Conservation (phyloP, 768 basidiomycete genomes). For the Leccinum uliginosum region DNA sequence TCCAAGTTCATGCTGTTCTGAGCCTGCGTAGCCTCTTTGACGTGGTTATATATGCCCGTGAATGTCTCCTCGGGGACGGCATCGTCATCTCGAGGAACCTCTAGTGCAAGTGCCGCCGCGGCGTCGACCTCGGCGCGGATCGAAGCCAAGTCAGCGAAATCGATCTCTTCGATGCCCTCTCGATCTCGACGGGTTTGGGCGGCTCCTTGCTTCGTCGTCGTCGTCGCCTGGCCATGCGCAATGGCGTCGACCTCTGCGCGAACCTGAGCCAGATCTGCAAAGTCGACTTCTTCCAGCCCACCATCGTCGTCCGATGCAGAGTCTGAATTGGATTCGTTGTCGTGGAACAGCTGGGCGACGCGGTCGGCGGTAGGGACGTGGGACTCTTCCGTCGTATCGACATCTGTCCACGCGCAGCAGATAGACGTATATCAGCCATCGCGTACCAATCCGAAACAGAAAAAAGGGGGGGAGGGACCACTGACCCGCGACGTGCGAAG, state of each 20-base stretch:
- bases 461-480: not conserved
- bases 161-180: constrained; percentile 42
- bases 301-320: constrained; percentile 32
- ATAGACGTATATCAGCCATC: constrained; percentile 2
- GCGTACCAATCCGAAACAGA: not conserved
- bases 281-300: constrained; percentile 59
- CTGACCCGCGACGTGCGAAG: constrained; percentile 48
- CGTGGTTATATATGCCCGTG: constrained; percentile 33
- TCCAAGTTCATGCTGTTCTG: not conserved
- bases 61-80: constrained; percentile 32
- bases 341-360: constrained; percentile 59
- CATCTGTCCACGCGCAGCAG: not conserved
- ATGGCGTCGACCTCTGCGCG: constrained; percentile 37
- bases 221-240: not conserved
- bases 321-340: constrained; percentile 13
- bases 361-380: constrained; percentile 70
- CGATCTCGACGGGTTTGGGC: constrained; percentile 25
- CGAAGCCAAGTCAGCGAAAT: constrained; percentile 45
- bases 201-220: not conserved
- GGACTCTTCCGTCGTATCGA: constrained; percentile 41
- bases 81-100: constrained; percentile 14
- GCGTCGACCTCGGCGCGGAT: constrained; percentile 20
- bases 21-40: not conserved
- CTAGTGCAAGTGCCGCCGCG: not conserved
- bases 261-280: constrained; percentile 53